These are phyloP conservation scores for Euphorbia schlechtendalii DNA, from an alignment of 441 rosid genomes.

Conservation along the genomic window DNA sequence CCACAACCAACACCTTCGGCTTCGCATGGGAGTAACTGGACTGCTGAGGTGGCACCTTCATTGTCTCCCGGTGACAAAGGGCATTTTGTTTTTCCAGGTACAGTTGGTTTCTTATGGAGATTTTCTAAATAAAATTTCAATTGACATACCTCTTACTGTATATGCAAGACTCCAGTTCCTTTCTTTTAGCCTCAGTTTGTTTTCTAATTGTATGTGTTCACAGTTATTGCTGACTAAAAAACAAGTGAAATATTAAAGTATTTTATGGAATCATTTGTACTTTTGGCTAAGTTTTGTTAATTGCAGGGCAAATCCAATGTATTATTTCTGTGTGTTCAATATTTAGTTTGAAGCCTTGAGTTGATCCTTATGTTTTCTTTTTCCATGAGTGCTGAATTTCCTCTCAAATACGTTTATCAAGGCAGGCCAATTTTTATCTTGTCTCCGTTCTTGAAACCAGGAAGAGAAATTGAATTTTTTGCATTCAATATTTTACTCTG, in stretches of 20 bases:
- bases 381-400: background rate
- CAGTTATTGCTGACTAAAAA: background rate
- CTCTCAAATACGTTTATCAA: background rate
- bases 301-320: too few species aligned
- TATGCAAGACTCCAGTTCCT: background rate
- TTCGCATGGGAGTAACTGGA: slow-evolving; percentile 29
- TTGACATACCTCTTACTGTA: background rate
- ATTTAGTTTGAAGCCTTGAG: background rate
- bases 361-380: background rate
- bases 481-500: background rate
- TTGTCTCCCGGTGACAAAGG: slow-evolving; percentile 29
- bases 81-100: slow-evolving; percentile 43
- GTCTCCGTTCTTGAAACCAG: background rate
- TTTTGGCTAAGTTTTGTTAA: background rate
- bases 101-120: background rate
- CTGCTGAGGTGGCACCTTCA: slow-evolving; percentile 29
- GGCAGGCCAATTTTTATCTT: background rate
- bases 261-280: background rate
- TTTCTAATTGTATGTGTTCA: background rate
- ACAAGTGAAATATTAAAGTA: background rate
- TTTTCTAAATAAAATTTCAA: too few species aligned
- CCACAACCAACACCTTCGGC: slow-evolving; percentile 36
- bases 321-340: background rate
- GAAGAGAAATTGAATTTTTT: background rate
- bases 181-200: background rate